A percentile compares a stretch with the other conserved stretches of the same genome.
Evolutionary conservation across 2,329 filamentous ascomycete genomes (phyloP).

Genomic region (Colletotrichum sp.): DNA sequence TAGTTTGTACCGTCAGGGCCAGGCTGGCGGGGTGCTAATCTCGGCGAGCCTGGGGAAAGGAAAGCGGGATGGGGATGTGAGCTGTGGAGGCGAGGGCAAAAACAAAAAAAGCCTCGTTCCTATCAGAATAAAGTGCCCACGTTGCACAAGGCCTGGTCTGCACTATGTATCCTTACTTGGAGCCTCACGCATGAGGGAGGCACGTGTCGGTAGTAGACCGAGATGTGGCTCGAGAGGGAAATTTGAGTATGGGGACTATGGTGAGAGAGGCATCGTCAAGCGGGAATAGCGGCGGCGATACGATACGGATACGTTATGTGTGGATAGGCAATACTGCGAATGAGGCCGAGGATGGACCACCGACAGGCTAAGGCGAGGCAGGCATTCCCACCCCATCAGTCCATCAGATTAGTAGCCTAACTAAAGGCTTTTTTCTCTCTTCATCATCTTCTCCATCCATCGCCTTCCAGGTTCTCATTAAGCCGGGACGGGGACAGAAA

Average conservation of each 20-base stretch:
- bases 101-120: not conserved
- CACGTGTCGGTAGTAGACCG: conserved; percentile 20
- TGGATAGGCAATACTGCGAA: conserved; percentile 21
- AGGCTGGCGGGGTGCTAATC: conserved; percentile 13
- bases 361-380: conserved; percentile 4
- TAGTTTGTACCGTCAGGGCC: not conserved
- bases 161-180: not conserved
- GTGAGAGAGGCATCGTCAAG: not conserved
- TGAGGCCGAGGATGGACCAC: conserved; percentile 20
- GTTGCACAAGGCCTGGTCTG: not conserved
- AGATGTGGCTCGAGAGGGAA: conserved; percentile 10
- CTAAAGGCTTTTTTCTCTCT: not conserved
- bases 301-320: conserved; percentile 6
- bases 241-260: not conserved
- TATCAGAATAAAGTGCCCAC: not conserved
- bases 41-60: conserved; percentile 16
- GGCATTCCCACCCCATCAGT: not conserved
- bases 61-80: conserved; percentile 2
- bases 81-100: not conserved
- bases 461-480: not conserved
- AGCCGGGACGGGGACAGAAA: not conserved
- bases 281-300: conserved; percentile 20
- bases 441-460: not conserved
- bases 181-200: not conserved
- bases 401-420: not conserved